Evolutionary conservation across 768 basidiomycete genomes (phyloP).

Genomic region (Phanerodontia chrysosporium): DNA sequence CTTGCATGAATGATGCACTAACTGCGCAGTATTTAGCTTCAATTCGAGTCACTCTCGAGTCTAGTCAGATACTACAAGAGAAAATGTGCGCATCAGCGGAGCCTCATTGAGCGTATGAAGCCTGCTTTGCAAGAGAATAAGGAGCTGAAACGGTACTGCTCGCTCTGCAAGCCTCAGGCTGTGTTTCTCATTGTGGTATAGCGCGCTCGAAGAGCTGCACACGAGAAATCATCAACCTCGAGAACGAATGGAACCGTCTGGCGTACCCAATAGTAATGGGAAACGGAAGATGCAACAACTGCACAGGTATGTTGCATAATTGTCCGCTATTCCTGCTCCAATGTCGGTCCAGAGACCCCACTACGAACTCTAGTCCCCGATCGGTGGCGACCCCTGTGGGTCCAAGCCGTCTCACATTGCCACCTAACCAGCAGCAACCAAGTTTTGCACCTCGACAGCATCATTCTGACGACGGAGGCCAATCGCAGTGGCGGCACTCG

Average conservation of each 20-base stretch:
- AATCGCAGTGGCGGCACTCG: not conserved
- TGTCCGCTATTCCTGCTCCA: not conserved
- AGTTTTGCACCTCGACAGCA: slow-evolving; percentile 29
- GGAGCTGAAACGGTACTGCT: slow-evolving; percentile 45
- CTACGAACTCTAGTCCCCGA: slow-evolving; percentile 54
- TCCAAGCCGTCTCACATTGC: slow-evolving; percentile 65
- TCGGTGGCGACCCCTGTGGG: slow-evolving; percentile 51
- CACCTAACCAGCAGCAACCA: slow-evolving; percentile 53
- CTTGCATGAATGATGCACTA: not conserved
- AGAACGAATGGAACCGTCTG: slow-evolving; percentile 32
- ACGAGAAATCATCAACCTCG: slow-evolving; percentile 48
- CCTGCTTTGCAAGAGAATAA: slow-evolving; percentile 42
- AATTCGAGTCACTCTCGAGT: slow-evolving; percentile 69
- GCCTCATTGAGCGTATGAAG: slow-evolving; percentile 48
- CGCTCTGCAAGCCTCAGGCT: not conserved
- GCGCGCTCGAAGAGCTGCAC: slow-evolving; percentile 43
- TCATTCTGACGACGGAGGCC: slow-evolving; percentile 17
- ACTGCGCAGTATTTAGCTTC: slow-evolving; percentile 49
- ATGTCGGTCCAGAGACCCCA: slow-evolving; percentile 10
- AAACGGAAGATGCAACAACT: slow-evolving; percentile 56
- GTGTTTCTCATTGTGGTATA: not conserved
- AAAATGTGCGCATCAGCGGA: slow-evolving; percentile 53
- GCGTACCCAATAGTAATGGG: slow-evolving; percentile 48
- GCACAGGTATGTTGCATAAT: slow-evolving; percentile 32
- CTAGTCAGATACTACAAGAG: slow-evolving; percentile 62